Percentiles rank a stretch among this genome's conserved stretches.
Conservation (phyloP, 75 land plant species). For the Sequoiadendron giganteum region DNA sequence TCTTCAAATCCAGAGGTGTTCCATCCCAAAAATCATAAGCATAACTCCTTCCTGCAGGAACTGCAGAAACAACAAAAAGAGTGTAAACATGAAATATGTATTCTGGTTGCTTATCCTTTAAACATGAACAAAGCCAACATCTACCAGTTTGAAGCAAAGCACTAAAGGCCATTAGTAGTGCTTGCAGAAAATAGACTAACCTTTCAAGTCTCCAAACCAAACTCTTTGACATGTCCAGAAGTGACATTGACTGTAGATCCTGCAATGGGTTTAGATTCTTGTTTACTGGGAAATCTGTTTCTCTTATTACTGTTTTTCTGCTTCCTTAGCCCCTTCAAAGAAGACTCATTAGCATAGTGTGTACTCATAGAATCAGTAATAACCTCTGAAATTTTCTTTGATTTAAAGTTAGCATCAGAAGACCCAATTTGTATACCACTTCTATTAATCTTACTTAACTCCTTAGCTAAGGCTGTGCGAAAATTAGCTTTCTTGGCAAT, state of each 20-base stretch:
- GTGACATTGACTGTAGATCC: slow-evolving; percentile 47
- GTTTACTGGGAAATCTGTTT: background rate
- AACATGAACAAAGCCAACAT: background rate
- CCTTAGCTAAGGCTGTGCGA: background rate
- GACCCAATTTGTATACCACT: background rate
- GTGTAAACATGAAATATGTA: background rate
- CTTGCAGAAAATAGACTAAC: slow-evolving; percentile 18
- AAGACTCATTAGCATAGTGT: slow-evolving; percentile 15
- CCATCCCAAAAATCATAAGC: slow-evolving; percentile 54
- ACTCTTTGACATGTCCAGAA: slow-evolving; percentile 52
- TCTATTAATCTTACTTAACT: background rate
- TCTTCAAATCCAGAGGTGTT: slow-evolving; percentile 37
- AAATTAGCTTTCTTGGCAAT: background rate
- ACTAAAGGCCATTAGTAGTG: background rate
- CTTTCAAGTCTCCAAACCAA: slow-evolving; percentile 45
- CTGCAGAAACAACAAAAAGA: background rate
- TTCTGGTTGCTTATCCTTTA: background rate
- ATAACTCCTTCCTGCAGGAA: slow-evolving; percentile 54
- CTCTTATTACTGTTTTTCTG: slow-evolving; percentile 9
- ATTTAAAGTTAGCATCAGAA: background rate
- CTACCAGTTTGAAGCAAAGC: background rate
- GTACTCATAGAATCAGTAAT: background rate
- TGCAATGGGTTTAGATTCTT: slow-evolving; percentile 12
- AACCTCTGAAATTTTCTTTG: slow-evolving; percentile 1
- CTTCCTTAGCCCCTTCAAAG: slow-evolving; percentile 17